Base-by-base conservation (phyloP, 2,329 filamentous ascomycete species). In the Botrytis fragariae region DNA sequence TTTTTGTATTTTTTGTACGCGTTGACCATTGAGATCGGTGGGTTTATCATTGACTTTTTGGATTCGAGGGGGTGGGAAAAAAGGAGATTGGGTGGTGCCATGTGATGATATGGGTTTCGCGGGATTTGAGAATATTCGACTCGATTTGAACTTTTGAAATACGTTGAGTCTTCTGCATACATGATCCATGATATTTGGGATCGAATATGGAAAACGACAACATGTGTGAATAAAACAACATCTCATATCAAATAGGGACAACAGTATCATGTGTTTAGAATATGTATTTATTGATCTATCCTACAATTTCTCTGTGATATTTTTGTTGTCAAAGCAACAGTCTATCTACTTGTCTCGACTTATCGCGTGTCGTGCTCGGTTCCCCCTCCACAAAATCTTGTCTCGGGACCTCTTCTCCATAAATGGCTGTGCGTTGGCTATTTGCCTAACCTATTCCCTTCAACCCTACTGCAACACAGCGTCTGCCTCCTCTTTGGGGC, bases 351-450 rank as follows among this genome's bases (percentile, higher is more conserved):
- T 37, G n/a, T 44, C 48, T 42, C 25, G 6, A 69, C 48, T 29
- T 69, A 42, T 69, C 48, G 37, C 48, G 35, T 57, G 35, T 69
- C n/a, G 48, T 69, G 37, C 65, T 42, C n/a, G 35, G 7, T 57
- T 57, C 29, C 25, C 18, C 48, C 48, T 68, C 65, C 65, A 42
- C 51, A 42, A 25, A 69, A 57, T 57, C 48, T n/a, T 42, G 65
- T 69, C 65, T 69, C 65, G 65, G 48, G 65, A 42, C 48, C 48
- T 57, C 37, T 69, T 69, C 65, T 67, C 45, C 64, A 54, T 67
- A 42, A 51, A 25, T 69, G 35, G 37, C 65, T 42, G 48, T 69
- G 65, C 48, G 48, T 69, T 69, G 65, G 48, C 37, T 32, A 29
- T 44, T 69, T 57, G 9, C 48, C n/a, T 44, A 42, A 57, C 48